These are phyloP conservation scores for Daldinia decipiens DNA, from an alignment of 495 filamentous ascomycete species.

Conservation along the genomic window DNA sequence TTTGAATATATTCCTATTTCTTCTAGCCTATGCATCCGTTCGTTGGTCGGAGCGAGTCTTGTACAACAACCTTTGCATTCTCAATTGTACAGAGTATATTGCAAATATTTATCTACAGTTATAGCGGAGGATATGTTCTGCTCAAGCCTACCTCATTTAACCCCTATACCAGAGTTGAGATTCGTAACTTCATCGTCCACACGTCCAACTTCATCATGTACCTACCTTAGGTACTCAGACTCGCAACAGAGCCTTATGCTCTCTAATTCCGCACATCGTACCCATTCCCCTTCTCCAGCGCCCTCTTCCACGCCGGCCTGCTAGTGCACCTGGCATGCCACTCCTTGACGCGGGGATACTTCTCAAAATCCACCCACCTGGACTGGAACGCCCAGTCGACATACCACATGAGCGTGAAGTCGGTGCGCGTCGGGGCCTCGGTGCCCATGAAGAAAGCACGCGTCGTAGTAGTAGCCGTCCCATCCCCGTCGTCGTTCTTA, in stretches of 20 bases:
- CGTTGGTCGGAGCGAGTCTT: too few relatives aligned
- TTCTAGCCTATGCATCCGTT: too few relatives aligned
- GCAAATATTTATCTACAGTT: neutral
- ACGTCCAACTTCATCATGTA: neutral
- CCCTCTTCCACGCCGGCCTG: constrained; percentile 44
- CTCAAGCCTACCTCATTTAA: neutral
- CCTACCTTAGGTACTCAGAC: neutral
- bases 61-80: too few relatives aligned
- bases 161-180: neutral
- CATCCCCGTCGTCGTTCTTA: neutral
- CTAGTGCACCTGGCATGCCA: constrained; percentile 37
- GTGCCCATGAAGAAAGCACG: constrained; percentile 41
- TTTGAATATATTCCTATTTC: too few relatives aligned
- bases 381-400: constrained; percentile 38
- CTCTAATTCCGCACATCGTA: constrained; percentile 33
- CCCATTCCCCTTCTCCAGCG: constrained; percentile 48
- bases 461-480: neutral
- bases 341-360: constrained; percentile 37
- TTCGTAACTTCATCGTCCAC: neutral
- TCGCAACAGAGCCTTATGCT: neutral
- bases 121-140: too few relatives aligned
- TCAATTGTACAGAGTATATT: neutral
- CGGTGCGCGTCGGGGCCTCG: constrained; percentile 35
- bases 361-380: constrained; percentile 36
- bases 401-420: constrained; percentile 42